phyloP scores from a whole-genome alignment of 257 asterid species.

The Lantana camara region DNA sequence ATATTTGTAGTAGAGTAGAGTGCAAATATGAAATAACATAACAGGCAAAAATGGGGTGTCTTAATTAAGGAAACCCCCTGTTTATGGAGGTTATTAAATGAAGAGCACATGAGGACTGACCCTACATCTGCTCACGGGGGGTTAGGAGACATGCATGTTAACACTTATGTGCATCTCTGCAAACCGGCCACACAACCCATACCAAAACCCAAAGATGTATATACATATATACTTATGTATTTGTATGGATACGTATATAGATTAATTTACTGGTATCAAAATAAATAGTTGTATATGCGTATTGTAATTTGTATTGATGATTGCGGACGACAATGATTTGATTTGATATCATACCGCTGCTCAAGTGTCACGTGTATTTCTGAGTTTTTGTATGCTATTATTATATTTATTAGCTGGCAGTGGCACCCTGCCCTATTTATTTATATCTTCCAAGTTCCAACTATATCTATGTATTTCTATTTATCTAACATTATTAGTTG shows the following conservation, averaged over 20 bases:
- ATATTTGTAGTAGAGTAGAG: slow-evolving; percentile 11
- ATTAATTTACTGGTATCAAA: no score
- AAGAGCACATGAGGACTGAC: slow-evolving; percentile 56
- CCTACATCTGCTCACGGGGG: slow-evolving; percentile 28
- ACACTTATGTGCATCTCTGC: slow-evolving; percentile 12
- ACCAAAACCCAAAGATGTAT: background rate
- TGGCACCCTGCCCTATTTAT: slow-evolving; percentile 12
- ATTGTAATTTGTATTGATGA: no score
- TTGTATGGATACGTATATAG: no score
- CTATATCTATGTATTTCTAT: no score
- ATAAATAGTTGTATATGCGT: no score
- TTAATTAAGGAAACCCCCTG: slow-evolving; percentile 43
- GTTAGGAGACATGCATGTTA: slow-evolving; percentile 51
- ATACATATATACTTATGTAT: background rate
- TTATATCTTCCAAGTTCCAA: no score
- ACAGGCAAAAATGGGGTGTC: slow-evolving; percentile 29
- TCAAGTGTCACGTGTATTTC: slow-evolving; percentile 44
- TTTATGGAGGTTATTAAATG: background rate
- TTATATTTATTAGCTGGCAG: slow-evolving; percentile 35
- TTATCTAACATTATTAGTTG: no score
- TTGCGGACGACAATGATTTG: slow-evolving; percentile 40
- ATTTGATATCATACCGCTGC: slow-evolving; percentile 45
- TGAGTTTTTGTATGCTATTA: slow-evolving; percentile 19
- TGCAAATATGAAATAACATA: no score
- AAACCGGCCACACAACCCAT: slow-evolving; percentile 25